phyloP scores from a whole-genome alignment of 495 filamentous ascomycete species.

The Aspergillus steynii region DNA sequence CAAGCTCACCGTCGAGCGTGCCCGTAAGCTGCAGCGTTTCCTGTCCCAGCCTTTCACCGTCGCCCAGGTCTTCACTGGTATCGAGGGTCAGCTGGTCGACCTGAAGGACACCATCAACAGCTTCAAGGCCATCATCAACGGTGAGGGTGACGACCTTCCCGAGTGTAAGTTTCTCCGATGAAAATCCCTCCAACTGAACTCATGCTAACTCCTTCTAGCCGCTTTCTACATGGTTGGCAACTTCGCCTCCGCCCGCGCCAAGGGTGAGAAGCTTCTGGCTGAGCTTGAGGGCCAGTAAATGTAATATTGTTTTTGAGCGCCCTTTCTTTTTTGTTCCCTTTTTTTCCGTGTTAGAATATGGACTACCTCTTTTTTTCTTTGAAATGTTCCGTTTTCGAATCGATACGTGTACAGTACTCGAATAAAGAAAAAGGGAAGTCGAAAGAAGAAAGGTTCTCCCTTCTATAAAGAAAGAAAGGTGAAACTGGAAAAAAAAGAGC shows the following conservation, averaged over 20 bases:
- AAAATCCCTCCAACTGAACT: not conserved
- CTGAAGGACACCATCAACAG: slow-evolving; percentile 96
- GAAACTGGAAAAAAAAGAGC: slow-evolving; percentile 20
- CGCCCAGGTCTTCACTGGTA: slow-evolving; percentile 98
- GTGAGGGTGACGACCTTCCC: slow-evolving; percentile 93
- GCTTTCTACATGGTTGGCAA: slow-evolving; percentile 99
- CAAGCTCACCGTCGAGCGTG: slow-evolving; percentile 99
- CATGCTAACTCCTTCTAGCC: slow-evolving; percentile 35
- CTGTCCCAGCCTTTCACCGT: slow-evolving; percentile 98
- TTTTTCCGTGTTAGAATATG: slow-evolving; percentile 34
- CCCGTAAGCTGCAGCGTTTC: slow-evolving; percentile 99
- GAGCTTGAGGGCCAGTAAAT: slow-evolving; percentile 80
- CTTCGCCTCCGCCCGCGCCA: slow-evolving; percentile 86
- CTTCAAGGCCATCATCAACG: slow-evolving; percentile 96
- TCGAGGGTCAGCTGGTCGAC: slow-evolving; percentile 95
- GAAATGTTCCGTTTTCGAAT: slow-evolving; percentile 39
- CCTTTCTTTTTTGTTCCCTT: slow-evolving; percentile 32
- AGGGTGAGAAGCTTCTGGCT: slow-evolving; percentile 99
- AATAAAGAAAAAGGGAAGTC: slow-evolving; percentile 44
- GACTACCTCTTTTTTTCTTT: slow-evolving; percentile 32
- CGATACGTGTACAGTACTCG: slow-evolving; percentile 51
- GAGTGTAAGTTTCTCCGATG: slow-evolving; percentile 56
- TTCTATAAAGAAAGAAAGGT: slow-evolving; percentile 14
- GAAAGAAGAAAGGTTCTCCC: slow-evolving; percentile 23
- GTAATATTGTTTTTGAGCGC: slow-evolving; percentile 44